phyloP scores from a whole-genome alignment of 371 early-diverging fungal species.

The Zychaea mexicana region DNA sequence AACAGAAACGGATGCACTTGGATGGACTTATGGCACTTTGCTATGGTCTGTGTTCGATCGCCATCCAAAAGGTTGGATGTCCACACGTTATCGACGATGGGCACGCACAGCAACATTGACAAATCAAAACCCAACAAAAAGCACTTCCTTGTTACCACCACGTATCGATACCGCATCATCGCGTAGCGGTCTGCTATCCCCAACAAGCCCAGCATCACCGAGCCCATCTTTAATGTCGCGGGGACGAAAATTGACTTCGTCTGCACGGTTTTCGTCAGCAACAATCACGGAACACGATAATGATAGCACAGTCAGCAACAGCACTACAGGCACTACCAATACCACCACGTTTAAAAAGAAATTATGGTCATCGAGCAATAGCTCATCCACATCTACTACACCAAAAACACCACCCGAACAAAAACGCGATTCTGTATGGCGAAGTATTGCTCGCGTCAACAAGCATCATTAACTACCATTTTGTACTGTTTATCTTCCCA shows the following conservation, averaged over 20 bases:
- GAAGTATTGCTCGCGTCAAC: constrained; percentile 1
- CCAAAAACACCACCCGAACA: background rate
- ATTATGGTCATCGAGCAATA: background rate
- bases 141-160: background rate
- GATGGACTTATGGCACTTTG: constrained; percentile 22
- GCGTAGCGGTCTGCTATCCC: background rate
- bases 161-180: background rate
- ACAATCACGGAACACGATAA: background rate
- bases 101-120: constrained; percentile 15
- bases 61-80: constrained; percentile 18
- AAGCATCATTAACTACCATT: too few relatives aligned
- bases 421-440: background rate
- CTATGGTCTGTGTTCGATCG: constrained; percentile 18
- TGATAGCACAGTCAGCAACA: background rate
- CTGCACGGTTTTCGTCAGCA: background rate
- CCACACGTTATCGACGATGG: constrained; percentile 26
- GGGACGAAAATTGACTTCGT: background rate
- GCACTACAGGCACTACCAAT: background rate
- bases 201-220: background rate
- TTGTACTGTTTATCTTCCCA: too few relatives aligned
- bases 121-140: background rate
- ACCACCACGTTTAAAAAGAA: background rate
- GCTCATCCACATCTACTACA: background rate
- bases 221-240: background rate
- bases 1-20: constrained; percentile 15